Percentiles rank a stretch among this genome's conserved stretches.
Conservation (phyloP, 805 yeast species). For the Lachancea cidri region DNA sequence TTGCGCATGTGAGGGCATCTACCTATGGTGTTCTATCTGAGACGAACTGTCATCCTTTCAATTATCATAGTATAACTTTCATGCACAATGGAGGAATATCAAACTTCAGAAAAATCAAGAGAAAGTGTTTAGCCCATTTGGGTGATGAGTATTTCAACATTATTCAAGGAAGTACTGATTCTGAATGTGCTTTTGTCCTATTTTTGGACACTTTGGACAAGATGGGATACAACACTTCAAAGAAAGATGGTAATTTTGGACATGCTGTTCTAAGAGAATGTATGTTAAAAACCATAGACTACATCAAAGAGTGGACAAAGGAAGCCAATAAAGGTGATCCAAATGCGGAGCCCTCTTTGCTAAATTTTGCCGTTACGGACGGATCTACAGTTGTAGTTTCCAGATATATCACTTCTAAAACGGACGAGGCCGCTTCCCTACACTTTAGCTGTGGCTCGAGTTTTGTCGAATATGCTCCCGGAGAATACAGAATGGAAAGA, state of each 20-base stretch:
- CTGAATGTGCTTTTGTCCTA: slow-evolving; percentile 91
- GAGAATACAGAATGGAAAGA: slow-evolving; percentile 91
- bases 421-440: slow-evolving; percentile 93
- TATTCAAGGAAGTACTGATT: slow-evolving; percentile 92
- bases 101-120: slow-evolving; percentile 66
- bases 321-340: slow-evolving; percentile 41
- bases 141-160: slow-evolving; percentile 73
- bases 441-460: slow-evolving; percentile 92
- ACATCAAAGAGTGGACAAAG: slow-evolving; percentile 74
- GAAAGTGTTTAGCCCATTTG: slow-evolving; percentile 63
- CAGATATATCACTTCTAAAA: slow-evolving; percentile 79
- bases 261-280: slow-evolving; percentile 62
- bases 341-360: slow-evolving; percentile 65
- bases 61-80: slow-evolving; percentile 80
- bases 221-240: slow-evolving; percentile 68
- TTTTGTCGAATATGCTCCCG: slow-evolving; percentile 85
- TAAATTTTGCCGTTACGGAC: slow-evolving; percentile 94
- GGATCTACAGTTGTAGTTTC: slow-evolving; percentile 83
- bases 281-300: slow-evolving; percentile 63
- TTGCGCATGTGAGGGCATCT: slow-evolving; percentile 95
- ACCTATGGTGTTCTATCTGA: slow-evolving; percentile 93
- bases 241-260: slow-evolving; percentile 42
- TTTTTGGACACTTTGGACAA: slow-evolving; percentile 70
- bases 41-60: slow-evolving; percentile 96
- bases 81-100: slow-evolving; percentile 97